These are phyloP conservation scores for Santalum album DNA, from an alignment of 164 flowering plant species.

Conservation along the genomic window DNA sequence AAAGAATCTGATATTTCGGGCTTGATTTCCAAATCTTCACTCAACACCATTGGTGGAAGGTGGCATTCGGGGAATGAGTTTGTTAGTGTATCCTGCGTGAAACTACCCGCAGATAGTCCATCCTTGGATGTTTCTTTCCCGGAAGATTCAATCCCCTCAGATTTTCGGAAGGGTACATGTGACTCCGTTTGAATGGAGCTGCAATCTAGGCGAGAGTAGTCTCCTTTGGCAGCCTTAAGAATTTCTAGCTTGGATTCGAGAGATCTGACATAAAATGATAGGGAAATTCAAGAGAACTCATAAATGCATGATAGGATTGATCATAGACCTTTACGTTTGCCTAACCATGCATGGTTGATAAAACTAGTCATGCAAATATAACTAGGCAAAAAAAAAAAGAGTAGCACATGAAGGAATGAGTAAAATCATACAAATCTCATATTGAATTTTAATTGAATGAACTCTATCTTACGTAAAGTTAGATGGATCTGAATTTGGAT, in stretches of 20 bases:
- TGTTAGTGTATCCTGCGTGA: slow-evolving; percentile 41
- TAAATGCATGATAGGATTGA: not conserved
- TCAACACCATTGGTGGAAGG: slow-evolving; percentile 16
- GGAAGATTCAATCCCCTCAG: slow-evolving; percentile 25
- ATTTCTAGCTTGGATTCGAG: slow-evolving; percentile 57
- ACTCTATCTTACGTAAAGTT: too few species aligned
- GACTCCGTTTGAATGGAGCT: slow-evolving; percentile 45
- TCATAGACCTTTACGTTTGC: too few species aligned
- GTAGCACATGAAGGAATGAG: too few species aligned
- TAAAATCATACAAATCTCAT: too few species aligned
- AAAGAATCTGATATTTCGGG: slow-evolving; percentile 10
- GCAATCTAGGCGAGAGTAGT: slow-evolving; percentile 15
- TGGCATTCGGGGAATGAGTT: slow-evolving; percentile 28
- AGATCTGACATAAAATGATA: slow-evolving; percentile 32
- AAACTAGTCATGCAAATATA: too few species aligned
- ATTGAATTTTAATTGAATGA: too few species aligned
- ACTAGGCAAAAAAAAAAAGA: too few species aligned
- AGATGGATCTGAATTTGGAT: too few species aligned
- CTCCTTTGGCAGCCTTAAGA: slow-evolving; percentile 38
- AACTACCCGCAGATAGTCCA: slow-evolving; percentile 56
- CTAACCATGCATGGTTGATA: too few species aligned
- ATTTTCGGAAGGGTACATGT: slow-evolving; percentile 25
- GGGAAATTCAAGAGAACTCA: not conserved
- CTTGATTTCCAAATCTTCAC: slow-evolving; percentile 20
- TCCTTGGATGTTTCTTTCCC: slow-evolving; percentile 39